A percentile compares a stretch with the other conserved stretches of the same genome.
phyloP scores from a whole-genome alignment of 2,329 filamentous ascomycete genomes.

The Gliomastix tumulicola region DNA sequence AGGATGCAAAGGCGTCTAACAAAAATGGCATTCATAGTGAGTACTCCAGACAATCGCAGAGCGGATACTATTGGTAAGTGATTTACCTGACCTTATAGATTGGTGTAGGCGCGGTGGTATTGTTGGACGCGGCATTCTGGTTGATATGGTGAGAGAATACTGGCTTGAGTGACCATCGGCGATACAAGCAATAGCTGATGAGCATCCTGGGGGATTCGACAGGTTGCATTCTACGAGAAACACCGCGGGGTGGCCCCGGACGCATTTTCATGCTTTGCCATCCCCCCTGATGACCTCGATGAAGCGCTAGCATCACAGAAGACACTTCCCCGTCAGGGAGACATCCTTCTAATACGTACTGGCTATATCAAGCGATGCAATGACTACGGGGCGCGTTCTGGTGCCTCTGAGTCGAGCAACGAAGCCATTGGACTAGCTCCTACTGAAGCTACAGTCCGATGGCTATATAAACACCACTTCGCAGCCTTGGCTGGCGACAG shows the following conservation, averaged over 20 bases:
- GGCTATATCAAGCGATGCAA: constrained; percentile 31
- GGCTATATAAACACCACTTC: neutral
- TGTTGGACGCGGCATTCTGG: constrained; percentile 6
- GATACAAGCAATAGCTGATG: too few species aligned
- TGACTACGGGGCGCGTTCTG: neutral
- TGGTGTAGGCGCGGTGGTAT: too few species aligned
- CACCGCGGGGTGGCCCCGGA: constrained; percentile 9
- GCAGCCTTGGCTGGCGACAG: constrained; percentile 16
- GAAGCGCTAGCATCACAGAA: constrained; percentile 26
- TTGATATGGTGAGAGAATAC: too few species aligned
- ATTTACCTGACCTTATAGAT: too few species aligned
- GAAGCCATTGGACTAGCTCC: constrained; percentile 23
- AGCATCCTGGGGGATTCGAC: too few species aligned
- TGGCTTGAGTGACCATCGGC: too few species aligned
- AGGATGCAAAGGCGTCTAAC: neutral
- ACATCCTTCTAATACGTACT: constrained; percentile 43
- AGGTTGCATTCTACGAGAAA: too few species aligned
- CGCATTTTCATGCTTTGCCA: constrained; percentile 13
- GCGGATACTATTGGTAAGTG: too few species aligned
- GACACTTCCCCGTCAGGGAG: constrained; percentile 37
- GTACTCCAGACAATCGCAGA: too few species aligned
- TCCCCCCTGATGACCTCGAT: constrained; percentile 32
- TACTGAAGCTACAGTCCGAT: constrained; percentile 45
- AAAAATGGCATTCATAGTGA: neutral
- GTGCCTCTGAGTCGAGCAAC: neutral